phyloP scores from a whole-genome alignment of 2,329 filamentous ascomycete genomes.

The Bipolaris bicolor region DNA sequence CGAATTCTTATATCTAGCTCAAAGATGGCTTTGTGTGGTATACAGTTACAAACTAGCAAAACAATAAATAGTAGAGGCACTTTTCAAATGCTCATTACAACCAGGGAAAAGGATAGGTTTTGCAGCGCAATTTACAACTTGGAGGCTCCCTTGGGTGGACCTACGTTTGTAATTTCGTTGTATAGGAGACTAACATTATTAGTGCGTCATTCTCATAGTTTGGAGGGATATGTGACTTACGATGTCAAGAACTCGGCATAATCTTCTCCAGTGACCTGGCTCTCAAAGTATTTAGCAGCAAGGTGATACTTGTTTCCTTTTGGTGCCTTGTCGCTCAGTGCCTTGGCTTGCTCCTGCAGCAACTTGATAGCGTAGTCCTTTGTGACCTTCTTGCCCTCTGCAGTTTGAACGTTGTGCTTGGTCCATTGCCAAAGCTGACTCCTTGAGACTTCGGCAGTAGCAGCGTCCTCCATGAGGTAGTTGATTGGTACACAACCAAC shows the following conservation, averaged over 20 bases:
- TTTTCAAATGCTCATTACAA: conserved; percentile 2
- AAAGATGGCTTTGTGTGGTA: conserved; percentile 10
- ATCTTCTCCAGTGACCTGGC: conserved; percentile 94
- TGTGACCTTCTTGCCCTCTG: conserved; percentile 89
- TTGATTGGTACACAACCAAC: conserved; percentile 97
- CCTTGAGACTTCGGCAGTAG: conserved; percentile 93
- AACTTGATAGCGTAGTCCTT: conserved; percentile 88
- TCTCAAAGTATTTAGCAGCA: conserved; percentile 89
- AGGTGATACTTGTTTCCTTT: conserved; percentile 92
- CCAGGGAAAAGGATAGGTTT: neutral
- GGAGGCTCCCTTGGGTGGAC: conserved; percentile 63
- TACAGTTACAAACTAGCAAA: conserved; percentile 16
- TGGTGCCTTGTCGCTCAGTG: conserved; percentile 73
- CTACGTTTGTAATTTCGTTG: conserved; percentile 82
- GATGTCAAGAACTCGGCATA: conserved; percentile 94
- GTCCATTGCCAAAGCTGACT: conserved; percentile 98
- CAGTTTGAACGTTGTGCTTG: conserved; percentile 73
- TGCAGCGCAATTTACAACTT: conserved; percentile 47
- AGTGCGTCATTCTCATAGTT: conserved; percentile 13
- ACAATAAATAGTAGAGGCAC: neutral
- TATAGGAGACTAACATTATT: conserved; percentile 70
- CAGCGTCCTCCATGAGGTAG: conserved; percentile 97
- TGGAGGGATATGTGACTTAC: conserved; percentile 58
- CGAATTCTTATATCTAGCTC: neutral
- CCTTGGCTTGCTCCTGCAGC: conserved; percentile 82